Conservation (phyloP, 75 land plant genomes). For the Pinus tabuliformis region DNA sequence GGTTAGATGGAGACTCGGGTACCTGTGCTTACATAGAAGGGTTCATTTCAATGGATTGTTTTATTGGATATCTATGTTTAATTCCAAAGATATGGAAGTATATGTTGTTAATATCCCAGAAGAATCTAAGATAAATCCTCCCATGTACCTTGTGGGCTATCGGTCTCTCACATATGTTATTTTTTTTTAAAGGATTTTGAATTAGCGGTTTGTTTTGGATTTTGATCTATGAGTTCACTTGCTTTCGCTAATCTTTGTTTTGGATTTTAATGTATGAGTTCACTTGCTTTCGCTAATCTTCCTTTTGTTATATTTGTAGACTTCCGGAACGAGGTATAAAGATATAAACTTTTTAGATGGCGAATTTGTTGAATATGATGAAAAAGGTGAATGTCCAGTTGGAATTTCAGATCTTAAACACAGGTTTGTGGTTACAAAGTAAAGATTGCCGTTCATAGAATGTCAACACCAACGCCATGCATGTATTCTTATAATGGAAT, state of each 20-base stretch:
- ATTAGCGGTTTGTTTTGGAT: not conserved
- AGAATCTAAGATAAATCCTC: not conserved
- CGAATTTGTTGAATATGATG: constrained; percentile 94
- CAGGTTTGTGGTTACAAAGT: constrained; percentile 62
- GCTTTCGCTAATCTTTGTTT: not conserved
- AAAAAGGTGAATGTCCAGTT: constrained; percentile 89
- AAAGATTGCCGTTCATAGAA: no score
- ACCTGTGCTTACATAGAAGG: not conserved
- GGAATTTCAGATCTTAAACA: constrained; percentile 65
- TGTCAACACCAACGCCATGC: no score
- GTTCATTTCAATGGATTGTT: not conserved
- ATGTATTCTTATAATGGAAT: no score
- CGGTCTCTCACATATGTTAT: not conserved
- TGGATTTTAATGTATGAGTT: constrained; percentile 2
- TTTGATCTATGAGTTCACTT: not conserved
- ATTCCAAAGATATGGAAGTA: not conserved
- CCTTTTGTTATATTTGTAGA: constrained; percentile 29
- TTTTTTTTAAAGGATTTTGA: not conserved
- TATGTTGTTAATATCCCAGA: not conserved
- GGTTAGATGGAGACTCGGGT: not conserved
- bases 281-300: not conserved
- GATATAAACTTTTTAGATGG: constrained; percentile 81
- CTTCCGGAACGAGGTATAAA: constrained; percentile 55
- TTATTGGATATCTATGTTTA: not conserved
- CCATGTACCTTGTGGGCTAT: not conserved